Evolutionary conservation across 352 stramenopile species (phyloP).

Genomic region (Phytophthora hybrid): DNA sequence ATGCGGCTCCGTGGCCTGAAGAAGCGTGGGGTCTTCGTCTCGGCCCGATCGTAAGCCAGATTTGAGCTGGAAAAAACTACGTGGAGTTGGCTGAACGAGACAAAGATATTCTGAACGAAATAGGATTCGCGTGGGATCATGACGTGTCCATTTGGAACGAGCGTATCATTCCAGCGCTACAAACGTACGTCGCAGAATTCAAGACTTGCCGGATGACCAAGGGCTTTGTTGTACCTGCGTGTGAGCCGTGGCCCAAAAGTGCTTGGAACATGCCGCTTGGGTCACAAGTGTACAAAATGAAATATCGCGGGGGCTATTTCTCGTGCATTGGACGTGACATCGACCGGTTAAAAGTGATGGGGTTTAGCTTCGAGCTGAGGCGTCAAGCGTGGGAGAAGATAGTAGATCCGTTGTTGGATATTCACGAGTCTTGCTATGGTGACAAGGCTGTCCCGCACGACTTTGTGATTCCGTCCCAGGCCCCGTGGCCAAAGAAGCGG

Average conservation of each 20-base stretch:
- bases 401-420: too few species aligned
- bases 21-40: not conserved
- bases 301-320: conserved; percentile 37
- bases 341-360: conserved; percentile 26
- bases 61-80: not conserved
- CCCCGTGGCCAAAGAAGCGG: too few species aligned
- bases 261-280: conserved; percentile 40
- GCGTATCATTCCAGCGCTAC: too few species aligned
- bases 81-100: not conserved
- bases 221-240: too few species aligned
- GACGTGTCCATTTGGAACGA: too few species aligned
- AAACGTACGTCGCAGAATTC: too few species aligned
- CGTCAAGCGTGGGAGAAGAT: not conserved
- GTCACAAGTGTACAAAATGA: conserved; percentile 27
- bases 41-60: not conserved
- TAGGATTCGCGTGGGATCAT: too few species aligned
- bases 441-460: too few species aligned
- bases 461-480: too few species aligned
- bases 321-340: conserved; percentile 34
- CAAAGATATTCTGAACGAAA: not conserved
- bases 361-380: conserved; percentile 31
- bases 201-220: not conserved
- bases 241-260: too few species aligned
- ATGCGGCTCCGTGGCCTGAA: not conserved
- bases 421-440: too few species aligned